Base-by-base conservation (phyloP, 164 flowering plant species). In the Dillenia turbinata region DNA sequence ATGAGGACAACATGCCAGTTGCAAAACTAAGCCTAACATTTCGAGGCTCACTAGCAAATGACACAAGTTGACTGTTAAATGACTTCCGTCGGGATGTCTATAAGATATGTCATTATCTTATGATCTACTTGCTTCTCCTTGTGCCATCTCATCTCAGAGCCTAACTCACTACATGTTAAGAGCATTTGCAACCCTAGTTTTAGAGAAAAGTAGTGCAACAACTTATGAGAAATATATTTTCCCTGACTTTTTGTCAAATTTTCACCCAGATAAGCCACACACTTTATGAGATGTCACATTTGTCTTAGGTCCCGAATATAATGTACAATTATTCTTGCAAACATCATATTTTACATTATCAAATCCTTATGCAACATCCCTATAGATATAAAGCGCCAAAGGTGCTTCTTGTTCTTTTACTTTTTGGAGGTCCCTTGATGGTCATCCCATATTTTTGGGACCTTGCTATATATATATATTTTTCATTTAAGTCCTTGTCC, bases 281-380 rank as follows among this genome's bases (percentile, higher is more conserved):
- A 5, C 47, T 5, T 44, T 45, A 48, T 56, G 56, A n/a, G n/a
- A n/a, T n/a, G 6, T 16, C 16, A 46, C 10, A 9, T 9, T 46
- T 12, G 15, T 24, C 14, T 55, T 47, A 9, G 3, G 8, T 47
- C 22, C n/a, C 60, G 53, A 46, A 56, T 5, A 56, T 17, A 64
- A 40, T 2, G 11, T n/a, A 55, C 67, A 64, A 64, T 64, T 24
- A 47, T 55, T 47, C n/a, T 47, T 13, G 11, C 67, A 64, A 15
- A 60, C 67, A 54, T 64, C 46, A 33, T 46, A 46, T 24, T 19
- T 55, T 22, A 53, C 45, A 47, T 47, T 55, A 9, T 33, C 53
- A 6, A 64, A 24, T 2, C 60, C 67, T 12, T 55, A 0, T 12
- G 14, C 44, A 11, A n/a, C n/a, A n/a, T n/a, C n/a, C n/a, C n/a